Base-by-base conservation (phyloP, 208 protist species). In the Borovskyia barvae region DNA sequence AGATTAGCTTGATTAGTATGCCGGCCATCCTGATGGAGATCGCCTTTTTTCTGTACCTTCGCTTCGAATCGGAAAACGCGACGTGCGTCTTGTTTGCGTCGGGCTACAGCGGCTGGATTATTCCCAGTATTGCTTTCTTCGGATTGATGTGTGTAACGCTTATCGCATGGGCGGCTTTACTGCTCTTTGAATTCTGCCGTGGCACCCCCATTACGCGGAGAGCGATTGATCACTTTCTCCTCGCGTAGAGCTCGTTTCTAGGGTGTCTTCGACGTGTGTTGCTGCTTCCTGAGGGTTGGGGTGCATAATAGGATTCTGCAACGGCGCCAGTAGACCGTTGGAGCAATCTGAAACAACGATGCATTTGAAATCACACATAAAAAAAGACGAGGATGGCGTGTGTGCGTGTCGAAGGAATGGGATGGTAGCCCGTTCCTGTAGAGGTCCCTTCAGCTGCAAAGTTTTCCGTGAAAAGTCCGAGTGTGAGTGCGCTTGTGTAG, bases 141-240 rank as follows among this genome's bases (percentile, higher is more conserved):
- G 81, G 65, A 12, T 56, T 61, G 46, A 33, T 80, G 2, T 85
- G 74, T 33, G 2, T 82, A 1, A 54, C 63, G 17, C 56, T 89
- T 30, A 14, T 87, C 12, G 12, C 50, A 0, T 88, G 82, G 56
- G 12, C 71, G 6, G 52, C 19, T 15, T 52, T 89, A 20, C 29
- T 75, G 0, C 14, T 85, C 1, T 60, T 74, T 29, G 64, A 75
- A 45, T 5, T 51, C 11, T 29, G 85, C 25, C 65, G 54, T 17
- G 70, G 78, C 8, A 53, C 40, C 9, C 75, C 54, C 8, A 60
- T 78, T n/a, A 46, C 41, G 8, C 66, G 75, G 52, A 46, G 49
- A 20, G 54, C 57, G 58, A 66, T 84, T 14, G 71, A 83, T 40
- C 70, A 75, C 49, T 85, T 75, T 54, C 33, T 85, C 8, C 56